Conservation (phyloP, 148 eudicot genomes). For the Dianthus caryophyllus region DNA sequence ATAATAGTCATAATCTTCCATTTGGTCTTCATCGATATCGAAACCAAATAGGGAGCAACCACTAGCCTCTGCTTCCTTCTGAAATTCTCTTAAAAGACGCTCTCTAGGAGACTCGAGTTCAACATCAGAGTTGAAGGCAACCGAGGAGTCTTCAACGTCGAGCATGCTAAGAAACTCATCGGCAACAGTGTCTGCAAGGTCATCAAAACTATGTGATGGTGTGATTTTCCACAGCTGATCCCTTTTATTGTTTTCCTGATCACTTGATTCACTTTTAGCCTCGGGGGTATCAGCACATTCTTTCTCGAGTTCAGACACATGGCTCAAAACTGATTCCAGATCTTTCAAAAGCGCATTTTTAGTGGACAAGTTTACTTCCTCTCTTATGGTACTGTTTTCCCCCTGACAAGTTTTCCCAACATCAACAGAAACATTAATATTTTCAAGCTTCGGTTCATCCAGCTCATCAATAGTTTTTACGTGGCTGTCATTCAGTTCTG, state of each 20-base stretch:
- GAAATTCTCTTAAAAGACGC: slow-evolving; percentile 52
- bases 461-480: slow-evolving; percentile 24
- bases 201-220: slow-evolving; percentile 51
- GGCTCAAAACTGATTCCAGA: slow-evolving; percentile 55
- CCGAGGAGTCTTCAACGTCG: slow-evolving; percentile 35
- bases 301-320: slow-evolving; percentile 44
- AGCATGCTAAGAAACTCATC: slow-evolving; percentile 63
- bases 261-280: slow-evolving; percentile 35
- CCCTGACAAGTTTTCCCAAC: slow-evolving; percentile 22
- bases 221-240: slow-evolving; percentile 30
- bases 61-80: slow-evolving; percentile 45
- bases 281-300: slow-evolving; percentile 53
- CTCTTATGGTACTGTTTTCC: slow-evolving; percentile 22
- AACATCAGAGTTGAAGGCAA: slow-evolving; percentile 27
- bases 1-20: slow-evolving; percentile 34
- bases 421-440: slow-evolving; percentile 11
- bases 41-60: slow-evolving; percentile 41
- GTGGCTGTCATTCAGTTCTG: slow-evolving; percentile 24
- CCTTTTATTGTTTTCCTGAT: slow-evolving; percentile 28
- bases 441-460: slow-evolving; percentile 22
- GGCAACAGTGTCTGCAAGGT: slow-evolving; percentile 49
- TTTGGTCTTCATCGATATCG: slow-evolving; percentile 31
- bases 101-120: slow-evolving; percentile 68
- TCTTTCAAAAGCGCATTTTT: slow-evolving; percentile 62
- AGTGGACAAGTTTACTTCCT: slow-evolving; percentile 33